Percentiles rank a stretch among this genome's conserved stretches.
These are phyloP conservation scores for Magnolia sinica DNA, from an alignment of 164 flowering plant species.

Conservation along the genomic window DNA sequence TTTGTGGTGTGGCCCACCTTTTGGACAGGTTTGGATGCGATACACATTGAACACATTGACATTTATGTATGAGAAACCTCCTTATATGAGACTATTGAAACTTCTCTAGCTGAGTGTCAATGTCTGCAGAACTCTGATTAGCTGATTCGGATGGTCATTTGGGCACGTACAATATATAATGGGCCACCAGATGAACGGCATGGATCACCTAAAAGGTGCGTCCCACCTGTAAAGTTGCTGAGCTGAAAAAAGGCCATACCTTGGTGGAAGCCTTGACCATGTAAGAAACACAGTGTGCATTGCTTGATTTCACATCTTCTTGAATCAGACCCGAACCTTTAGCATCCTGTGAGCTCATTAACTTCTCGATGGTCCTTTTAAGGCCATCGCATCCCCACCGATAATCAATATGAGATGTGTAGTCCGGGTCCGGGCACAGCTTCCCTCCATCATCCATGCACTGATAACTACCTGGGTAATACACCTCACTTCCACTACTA, in stretches of 20 bases:
- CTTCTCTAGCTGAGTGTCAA: background rate
- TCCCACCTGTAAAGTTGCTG: background rate
- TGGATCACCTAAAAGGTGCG: too few relatives aligned
- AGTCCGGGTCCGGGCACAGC: constrained; percentile 66
- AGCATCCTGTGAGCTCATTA: constrained; percentile 55
- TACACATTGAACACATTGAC: too few relatives aligned
- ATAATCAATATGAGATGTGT: constrained; percentile 76
- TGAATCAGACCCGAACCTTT: constrained; percentile 33
- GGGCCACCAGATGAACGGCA: too few relatives aligned
- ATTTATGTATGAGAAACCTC: too few relatives aligned
- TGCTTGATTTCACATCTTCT: constrained; percentile 65
- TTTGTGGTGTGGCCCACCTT: too few relatives aligned
- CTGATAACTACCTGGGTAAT: constrained; percentile 63
- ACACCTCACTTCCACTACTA: constrained; percentile 88
- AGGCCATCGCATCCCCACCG: constrained; percentile 87
- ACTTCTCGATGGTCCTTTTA: constrained; percentile 71
- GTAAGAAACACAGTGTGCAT: constrained; percentile 69
- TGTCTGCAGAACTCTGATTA: background rate
- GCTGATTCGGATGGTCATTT: background rate
- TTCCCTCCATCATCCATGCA: constrained; percentile 42
- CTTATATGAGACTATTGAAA: too few relatives aligned
- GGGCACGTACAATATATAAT: background rate
- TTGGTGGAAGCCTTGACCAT: constrained; percentile 58
- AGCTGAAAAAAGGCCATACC: constrained; percentile 36
- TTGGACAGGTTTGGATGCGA: too few relatives aligned